Evolutionary conservation across 371 early-diverging fungal genomes (phyloP).

Genomic region (Apophysomyces trapeziformis): DNA sequence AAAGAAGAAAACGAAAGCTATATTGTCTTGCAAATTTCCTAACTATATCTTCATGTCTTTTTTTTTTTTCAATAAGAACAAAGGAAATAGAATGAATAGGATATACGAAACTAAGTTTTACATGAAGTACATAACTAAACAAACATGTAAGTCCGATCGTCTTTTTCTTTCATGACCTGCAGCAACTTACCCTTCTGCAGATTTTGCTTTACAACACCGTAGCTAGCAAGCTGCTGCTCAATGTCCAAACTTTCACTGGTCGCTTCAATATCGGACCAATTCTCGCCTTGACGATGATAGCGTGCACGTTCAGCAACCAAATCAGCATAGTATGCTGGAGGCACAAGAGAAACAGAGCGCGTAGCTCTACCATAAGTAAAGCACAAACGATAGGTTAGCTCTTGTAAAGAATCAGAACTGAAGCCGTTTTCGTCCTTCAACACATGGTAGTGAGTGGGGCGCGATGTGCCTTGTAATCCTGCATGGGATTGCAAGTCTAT

Average conservation of each 20-base stretch:
- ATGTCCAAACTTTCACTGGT: constrained; percentile 32
- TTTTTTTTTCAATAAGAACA: too few species aligned
- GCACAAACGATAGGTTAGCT: constrained; percentile 84
- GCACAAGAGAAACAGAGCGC: constrained; percentile 76
- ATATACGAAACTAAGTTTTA: constrained; percentile 5
- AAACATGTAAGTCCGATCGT: background rate
- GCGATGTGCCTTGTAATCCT: constrained; percentile 88
- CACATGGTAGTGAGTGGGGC: constrained; percentile 87
- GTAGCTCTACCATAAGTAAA: constrained; percentile 87
- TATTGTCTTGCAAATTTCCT: too few species aligned
- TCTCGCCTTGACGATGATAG: constrained; percentile 64
- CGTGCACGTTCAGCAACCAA: constrained; percentile 77
- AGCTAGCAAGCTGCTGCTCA: constrained; percentile 35
- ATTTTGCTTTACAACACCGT: constrained; percentile 42
- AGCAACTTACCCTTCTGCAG: constrained; percentile 31
- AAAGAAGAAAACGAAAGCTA: too few species aligned
- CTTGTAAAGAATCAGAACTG: constrained; percentile 71
- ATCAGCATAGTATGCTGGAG: constrained; percentile 91
- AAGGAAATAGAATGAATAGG: too few species aligned
- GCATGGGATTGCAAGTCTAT: constrained; percentile 79
- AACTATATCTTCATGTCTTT: too few species aligned
- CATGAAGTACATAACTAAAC: constrained; percentile 27
- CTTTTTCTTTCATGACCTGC: constrained; percentile 6
- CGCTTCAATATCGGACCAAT: constrained; percentile 41
- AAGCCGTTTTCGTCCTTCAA: constrained; percentile 83